Base-by-base conservation (phyloP, 2,329 filamentous ascomycete species). In the Nannizzia gypsea region DNA sequence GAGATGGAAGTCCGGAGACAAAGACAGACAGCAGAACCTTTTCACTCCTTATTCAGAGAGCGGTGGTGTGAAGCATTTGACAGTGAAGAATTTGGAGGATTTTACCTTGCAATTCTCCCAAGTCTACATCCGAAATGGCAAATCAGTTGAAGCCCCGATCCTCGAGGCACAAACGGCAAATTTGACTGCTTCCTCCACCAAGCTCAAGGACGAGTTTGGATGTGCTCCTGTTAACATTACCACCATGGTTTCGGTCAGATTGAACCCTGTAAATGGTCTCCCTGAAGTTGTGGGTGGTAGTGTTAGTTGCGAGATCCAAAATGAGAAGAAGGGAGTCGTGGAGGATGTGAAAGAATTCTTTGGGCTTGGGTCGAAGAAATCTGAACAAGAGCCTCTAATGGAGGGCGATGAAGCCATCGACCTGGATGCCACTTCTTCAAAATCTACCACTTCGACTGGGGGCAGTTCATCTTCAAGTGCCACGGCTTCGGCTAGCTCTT, bases 301-400 rank as follows among this genome's bases (percentile, higher is more conserved):
- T 60, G 85, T 93, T 4, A 91, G 91, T 71, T 99, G 93, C 69
- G 89, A 95, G 71, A 83, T 87, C 26, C 88, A 95, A 58, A 81
- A 80, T 3, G 72, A 75, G 6, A 83, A 83, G 73, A 89, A 90
- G 71, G 89, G 88, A 57, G 82, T 97, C 56, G 88, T 96, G 55
- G 92, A 96, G 69, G 91, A 90, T 48, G 89, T 97, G 65, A 99
- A 99, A 80, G 95, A 91, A 64, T 83, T 96, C 63, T 95, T 99
- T 70, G 93, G 93, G 4, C 91, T 97, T 70, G 93, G 92, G 26
- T 88, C 88, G 68, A 90, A 89, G 76, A 95, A 95, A 75, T 87
- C 88, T 64, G 88, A 92, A 60, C 88, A 96, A 74, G 80, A 82
- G 63, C 77, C 81, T 6, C 70, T 96, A 36, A 81, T 83, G 61